Evolutionary conservation across 768 basidiomycete genomes (phyloP).

Genomic region (Russula ochroleuca): DNA sequence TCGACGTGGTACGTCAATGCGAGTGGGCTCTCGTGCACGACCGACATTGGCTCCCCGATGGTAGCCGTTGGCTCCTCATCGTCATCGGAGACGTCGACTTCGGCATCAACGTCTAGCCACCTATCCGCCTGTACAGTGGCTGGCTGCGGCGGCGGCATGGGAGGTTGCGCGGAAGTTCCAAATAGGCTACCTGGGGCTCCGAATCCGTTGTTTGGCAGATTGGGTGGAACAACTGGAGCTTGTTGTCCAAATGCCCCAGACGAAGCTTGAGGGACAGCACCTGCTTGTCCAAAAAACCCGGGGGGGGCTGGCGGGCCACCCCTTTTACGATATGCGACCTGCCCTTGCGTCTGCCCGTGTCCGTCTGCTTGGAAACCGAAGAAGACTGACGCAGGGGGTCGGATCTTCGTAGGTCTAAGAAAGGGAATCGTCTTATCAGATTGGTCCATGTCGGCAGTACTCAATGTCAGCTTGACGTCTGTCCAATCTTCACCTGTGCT

Average conservation of each 20-base stretch:
- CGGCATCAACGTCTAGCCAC: neutral
- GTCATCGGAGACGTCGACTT: neutral
- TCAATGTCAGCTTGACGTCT: constrained; percentile 47
- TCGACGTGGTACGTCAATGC: constrained; percentile 50
- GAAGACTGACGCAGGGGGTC: neutral
- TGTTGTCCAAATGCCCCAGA: no score
- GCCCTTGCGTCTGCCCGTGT: no score
- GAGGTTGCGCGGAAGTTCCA: neutral
- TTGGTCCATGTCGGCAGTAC: constrained; percentile 45
- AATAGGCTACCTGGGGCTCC: neutral
- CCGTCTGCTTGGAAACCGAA: neutral
- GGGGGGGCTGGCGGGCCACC: no score
- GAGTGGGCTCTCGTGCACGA: constrained; percentile 51
- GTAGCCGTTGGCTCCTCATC: neutral
- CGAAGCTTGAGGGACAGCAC: no score
- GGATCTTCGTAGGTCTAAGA: constrained; percentile 17
- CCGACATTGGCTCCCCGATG: constrained; percentile 38
- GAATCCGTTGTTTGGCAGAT: no score
- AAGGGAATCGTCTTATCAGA: constrained; percentile 35
- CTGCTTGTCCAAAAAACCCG: no score
- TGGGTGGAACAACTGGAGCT: no score
- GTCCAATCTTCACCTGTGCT: constrained; percentile 60
- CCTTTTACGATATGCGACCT: no score
- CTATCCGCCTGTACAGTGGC: neutral
- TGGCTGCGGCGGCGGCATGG: neutral